Base-by-base conservation (phyloP, 163 green algal genomes). In the Picocystis sp. region DNA sequence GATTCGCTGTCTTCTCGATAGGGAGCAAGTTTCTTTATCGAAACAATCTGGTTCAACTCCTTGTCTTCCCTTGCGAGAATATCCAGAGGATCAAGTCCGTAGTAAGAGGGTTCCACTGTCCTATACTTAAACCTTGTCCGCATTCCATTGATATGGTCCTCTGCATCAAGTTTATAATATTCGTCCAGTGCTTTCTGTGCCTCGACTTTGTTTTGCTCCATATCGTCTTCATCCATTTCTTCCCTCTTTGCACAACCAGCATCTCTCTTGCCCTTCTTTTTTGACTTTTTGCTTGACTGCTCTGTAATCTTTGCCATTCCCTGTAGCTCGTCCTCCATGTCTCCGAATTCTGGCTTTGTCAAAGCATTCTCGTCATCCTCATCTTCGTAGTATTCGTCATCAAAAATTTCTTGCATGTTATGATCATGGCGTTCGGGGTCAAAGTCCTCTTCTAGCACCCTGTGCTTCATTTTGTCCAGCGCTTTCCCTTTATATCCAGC, bases 81-180 rank as follows among this genome's bases (percentile, higher is more conserved):
- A 11, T 97, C 84, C 14, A 81, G 69, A 2, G 66, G 56, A 2
- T 56, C 63, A 29, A 97, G 69, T 0, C 89, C 89, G 67, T 85
- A 96, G 3, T 53, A 71, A 34, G 69, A 60, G 45, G 63, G 45
- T 33, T 46, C 17, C 5, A 74, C 65, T 38, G 15, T 22, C 17
- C 3, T 51, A 38, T 62, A 62, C 6, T 65, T 48, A n/a, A 62
- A 62, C n/a, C 55, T 19, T 9, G 52, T 63, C 3, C 6, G 52
- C 19, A 65, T 62, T 13, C 54, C 54, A 0, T 76, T 85, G 6
- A 93, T 73, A 41, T 75, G 56, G 57, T 93, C 87, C 67, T 97
- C 88, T 50, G 88, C 89, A 61, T 97, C 82, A 38, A 97, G 73
- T 56, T 76, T 75, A 69, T 93, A 84, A 65, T 95, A 96, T 59